These are phyloP conservation scores for Boletus reticulatus DNA, from an alignment of 768 basidiomycete species.

Conservation along the genomic window DNA sequence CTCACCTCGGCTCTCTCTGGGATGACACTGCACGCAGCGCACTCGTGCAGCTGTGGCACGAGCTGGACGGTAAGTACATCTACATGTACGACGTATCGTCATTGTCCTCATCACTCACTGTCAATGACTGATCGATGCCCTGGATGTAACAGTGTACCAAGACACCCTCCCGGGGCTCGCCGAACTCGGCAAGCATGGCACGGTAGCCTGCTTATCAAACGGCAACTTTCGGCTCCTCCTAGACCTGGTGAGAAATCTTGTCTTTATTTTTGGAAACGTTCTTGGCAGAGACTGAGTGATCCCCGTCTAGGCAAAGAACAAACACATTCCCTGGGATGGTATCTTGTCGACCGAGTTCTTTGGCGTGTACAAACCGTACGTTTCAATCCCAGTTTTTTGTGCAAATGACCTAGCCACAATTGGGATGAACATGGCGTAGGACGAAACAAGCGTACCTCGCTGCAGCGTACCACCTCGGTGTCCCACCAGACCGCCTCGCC, in stretches of 20 bases:
- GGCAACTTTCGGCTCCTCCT: constrained; percentile 60
- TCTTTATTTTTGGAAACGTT: too few species aligned
- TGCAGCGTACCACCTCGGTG: constrained; percentile 45
- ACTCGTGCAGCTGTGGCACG: constrained; percentile 58
- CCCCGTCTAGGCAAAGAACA: constrained; percentile 51
- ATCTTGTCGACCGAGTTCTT: constrained; percentile 63
- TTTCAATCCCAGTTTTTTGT: neutral
- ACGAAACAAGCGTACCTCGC: constrained; percentile 47
- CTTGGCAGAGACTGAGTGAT: neutral
- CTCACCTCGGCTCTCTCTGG: constrained; percentile 44
- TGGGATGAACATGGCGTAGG: constrained; percentile 21
- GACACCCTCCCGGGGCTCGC: constrained; percentile 50
- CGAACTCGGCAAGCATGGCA: constrained; percentile 46
- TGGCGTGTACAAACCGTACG: constrained; percentile 64
- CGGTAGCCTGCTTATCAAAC: constrained; percentile 59
- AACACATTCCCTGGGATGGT: constrained; percentile 61
- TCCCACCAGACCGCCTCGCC: constrained; percentile 46
- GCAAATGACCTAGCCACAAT: too few species aligned
- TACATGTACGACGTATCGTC: too few species aligned
- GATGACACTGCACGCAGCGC: constrained; percentile 41
- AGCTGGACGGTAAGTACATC: constrained; percentile 43
- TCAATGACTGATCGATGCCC: too few species aligned
- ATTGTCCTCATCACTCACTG: too few species aligned
- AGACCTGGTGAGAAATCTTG: constrained; percentile 47
- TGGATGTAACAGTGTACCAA: constrained; percentile 47